Percentiles rank a stretch among this genome's conserved stretches.
Conservation (phyloP, 495 filamentous ascomycete genomes). For the Trichocladium uniseriatum region DNA sequence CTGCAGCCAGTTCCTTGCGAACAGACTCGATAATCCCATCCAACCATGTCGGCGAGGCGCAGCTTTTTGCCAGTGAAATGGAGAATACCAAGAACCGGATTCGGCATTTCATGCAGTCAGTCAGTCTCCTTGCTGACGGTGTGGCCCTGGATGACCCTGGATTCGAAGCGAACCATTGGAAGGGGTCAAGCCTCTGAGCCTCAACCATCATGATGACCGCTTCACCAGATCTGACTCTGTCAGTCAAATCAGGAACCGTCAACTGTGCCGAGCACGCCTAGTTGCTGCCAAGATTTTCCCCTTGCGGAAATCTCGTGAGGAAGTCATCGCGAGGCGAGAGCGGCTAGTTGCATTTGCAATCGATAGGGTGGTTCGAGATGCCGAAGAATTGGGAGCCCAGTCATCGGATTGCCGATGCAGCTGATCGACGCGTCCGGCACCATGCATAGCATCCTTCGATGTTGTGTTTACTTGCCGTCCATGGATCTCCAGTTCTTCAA, state of each 20-base stretch:
- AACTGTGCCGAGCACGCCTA: background rate
- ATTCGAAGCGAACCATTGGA: too few relatives aligned
- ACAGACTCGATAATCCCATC: too few relatives aligned
- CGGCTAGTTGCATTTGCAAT: background rate
- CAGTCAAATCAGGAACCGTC: background rate
- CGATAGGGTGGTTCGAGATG: background rate
- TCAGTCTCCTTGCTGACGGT: too few relatives aligned
- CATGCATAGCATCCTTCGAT: slow-evolving; percentile 4
- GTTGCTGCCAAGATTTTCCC: too few relatives aligned
- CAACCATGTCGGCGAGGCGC: too few relatives aligned
- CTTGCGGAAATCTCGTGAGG: background rate
- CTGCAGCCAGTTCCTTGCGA: slow-evolving; percentile 20
- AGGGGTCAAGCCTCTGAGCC: too few relatives aligned
- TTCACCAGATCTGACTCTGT: background rate
- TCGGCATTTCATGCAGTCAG: too few relatives aligned
- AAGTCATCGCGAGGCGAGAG: background rate
- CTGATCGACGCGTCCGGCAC: slow-evolving; percentile 1
- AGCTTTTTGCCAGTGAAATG: too few relatives aligned
- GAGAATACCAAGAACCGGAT: too few relatives aligned
- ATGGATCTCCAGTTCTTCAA: background rate
- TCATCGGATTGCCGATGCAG: slow-evolving; percentile 1
- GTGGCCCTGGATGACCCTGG: too few relatives aligned
- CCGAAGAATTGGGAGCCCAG: background rate
- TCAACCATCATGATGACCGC: too few relatives aligned
- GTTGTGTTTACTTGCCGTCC: background rate